Conservation (phyloP, 2,329 filamentous ascomycete genomes). For the Apiospora phragmitis region DNA sequence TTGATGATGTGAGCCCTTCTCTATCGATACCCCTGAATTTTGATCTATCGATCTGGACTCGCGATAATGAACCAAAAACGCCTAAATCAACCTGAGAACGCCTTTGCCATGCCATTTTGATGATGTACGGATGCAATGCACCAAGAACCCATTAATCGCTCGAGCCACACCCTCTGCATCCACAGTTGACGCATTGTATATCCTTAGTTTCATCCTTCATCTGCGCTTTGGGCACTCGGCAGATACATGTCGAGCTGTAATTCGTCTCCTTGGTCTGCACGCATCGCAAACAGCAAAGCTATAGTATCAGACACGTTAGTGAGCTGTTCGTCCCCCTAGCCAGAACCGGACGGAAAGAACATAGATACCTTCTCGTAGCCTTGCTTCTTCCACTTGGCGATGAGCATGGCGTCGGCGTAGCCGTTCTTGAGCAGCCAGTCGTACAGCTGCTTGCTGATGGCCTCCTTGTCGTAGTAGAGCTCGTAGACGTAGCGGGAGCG, state of each 20-base stretch:
- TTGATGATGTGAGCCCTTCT: neutral
- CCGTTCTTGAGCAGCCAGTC: conserved; percentile 96
- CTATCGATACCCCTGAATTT: neutral
- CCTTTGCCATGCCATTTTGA: neutral
- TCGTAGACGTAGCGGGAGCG: conserved; percentile 93
- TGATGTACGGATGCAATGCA: neutral
- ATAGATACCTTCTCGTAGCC: conserved; percentile 91
- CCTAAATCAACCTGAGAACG: neutral
- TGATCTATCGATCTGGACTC: neutral
- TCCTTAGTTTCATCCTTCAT: conserved; percentile 82
- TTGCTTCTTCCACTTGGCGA: conserved; percentile 99
- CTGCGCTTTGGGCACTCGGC: conserved; percentile 85
- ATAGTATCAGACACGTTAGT: conserved; percentile 26
- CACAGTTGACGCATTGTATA: conserved; percentile 92
- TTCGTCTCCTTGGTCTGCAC: conserved; percentile 99
- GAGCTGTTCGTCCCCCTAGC: conserved; percentile 3
- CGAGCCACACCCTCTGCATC: conserved; percentile 87
- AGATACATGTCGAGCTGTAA: conserved; percentile 96
- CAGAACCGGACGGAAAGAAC: conserved; percentile 3
- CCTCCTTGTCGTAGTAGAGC: conserved; percentile 96
- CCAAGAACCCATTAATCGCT: conserved; percentile 59
- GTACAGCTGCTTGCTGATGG: conserved; percentile 88
- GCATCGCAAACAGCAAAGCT: conserved; percentile 92
- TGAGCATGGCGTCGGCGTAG: conserved; percentile 92
- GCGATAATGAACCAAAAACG: neutral